Evolutionary conservation across 1,139 yeast species (phyloP), one percentile per base, ranked within the genome.

Genomic region (Candida sanyaensis): DNA sequence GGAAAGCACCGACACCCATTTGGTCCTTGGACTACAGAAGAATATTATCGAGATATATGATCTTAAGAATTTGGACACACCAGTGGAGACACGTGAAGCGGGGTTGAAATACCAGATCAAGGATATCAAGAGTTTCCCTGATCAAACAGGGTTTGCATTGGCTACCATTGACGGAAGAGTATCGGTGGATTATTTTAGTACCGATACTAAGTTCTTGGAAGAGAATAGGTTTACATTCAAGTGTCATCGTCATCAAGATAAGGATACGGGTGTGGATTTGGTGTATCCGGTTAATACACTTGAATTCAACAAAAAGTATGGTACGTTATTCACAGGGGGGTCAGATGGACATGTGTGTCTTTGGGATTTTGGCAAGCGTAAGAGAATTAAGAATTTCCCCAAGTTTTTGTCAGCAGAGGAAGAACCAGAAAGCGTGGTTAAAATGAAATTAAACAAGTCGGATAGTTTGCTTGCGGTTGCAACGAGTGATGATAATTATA

Each of bases 121-220:
- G 43, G 81, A 81, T 36, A 59, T 90, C 27, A 74, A 75, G 52
- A 73, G 86, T 44, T 75, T 84, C 54, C 88, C 90, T 0, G 61
- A 68, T 45, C 67, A 67, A 23, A 68, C 71, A 37, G 96, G 96
- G 0, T 90, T 83, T 62, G 91, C 88, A 0, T 78, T 86, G 37
- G 76, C 92, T n/a, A 86, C 96, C 2, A 77, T 90, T 11, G 97
- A 91, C 57, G 97, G 97, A 0, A 72, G 96, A 41, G 93, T 89
- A 0, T 86, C 96, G 0, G 80, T 92, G 36, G 96, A 90, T 55
- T 86, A 79, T 60, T 81, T 84, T 50, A 81, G 85, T 48, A 73
- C 79, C 2, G 62, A 77, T 0, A 77, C 79, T 1, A 71, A 70
- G 21, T 64, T 65, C 0, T 85, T 82, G 52, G 55, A 56, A 11